Base-by-base conservation (phyloP, 208 protist genomes). In the Naegleria lovaniensis region DNA sequence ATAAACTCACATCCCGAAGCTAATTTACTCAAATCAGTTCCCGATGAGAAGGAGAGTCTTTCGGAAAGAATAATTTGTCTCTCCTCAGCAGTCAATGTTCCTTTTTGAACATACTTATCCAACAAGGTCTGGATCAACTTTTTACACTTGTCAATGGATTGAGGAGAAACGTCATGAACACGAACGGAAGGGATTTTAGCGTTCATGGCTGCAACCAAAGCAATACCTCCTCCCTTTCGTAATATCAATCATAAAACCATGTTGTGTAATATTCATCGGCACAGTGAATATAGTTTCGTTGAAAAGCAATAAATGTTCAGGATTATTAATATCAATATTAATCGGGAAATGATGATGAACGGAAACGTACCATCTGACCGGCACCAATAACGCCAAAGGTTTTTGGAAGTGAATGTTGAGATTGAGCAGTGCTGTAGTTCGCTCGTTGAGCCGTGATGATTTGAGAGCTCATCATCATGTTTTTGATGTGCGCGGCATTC, bases 291-390 rank as follows among this genome's bases (percentile, higher is more conserved):
- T n/a, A n/a, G n/a, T n/a, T n/a, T n/a, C n/a, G n/a, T n/a, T n/a
- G n/a, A n/a, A n/a, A n/a, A n/a, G n/a, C n/a, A n/a, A n/a, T n/a
- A n/a, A n/a, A n/a, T n/a, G n/a, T n/a, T n/a, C n/a, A n/a, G n/a
- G n/a, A n/a, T n/a, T n/a, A n/a, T n/a, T n/a, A 48, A 48, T 48
- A 48, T 48, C 7, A 48, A 9, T 48, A 48, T 48, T 48, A 48
- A 9, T 48, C 43, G 7, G 43, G 7, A 9, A 7, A 48, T 48
- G 43, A 48, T 48, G 43, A 48, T 48, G 7, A 48, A n/a, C n/a
- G n/a, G n/a, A 48, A 48, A 48, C 43, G 43, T 48, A 48, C 94
- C 94, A 95, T 95, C 86, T 95, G 94, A 38, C 94, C 94, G 36
- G 91, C 92, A 43, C 94, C 94, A 93, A 94, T 83, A 67, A 94